Conservation (phyloP, 352 stramenopile species). For the Thraustochytrium sp. region DNA sequence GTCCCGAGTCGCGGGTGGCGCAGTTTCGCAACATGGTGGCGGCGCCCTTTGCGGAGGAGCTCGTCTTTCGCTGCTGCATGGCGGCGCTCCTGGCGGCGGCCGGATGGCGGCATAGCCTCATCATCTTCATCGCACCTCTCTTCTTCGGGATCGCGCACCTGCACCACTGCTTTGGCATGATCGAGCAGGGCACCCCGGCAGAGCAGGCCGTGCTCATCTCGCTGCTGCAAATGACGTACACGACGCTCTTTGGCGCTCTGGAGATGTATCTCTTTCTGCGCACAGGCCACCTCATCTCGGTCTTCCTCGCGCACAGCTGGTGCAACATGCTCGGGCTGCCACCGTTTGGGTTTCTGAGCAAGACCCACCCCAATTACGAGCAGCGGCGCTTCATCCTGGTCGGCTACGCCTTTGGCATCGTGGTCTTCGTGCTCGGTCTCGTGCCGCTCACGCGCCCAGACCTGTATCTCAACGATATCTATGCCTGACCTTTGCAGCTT, state of each 20-base stretch:
- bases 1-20: not conserved
- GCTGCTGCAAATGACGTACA: constrained; percentile 25
- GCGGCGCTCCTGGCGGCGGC: not conserved
- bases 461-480: constrained; percentile 8
- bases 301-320: constrained; percentile 30
- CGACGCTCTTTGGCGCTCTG: constrained; percentile 17
- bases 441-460: not conserved
- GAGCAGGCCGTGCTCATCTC: not conserved
- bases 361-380: not conserved
- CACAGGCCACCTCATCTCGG: not conserved
- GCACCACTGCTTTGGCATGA: constrained; percentile 24
- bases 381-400: not conserved
- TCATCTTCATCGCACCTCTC: not conserved
- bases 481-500: not conserved
- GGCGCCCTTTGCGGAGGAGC: constrained; percentile 31
- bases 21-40: not conserved
- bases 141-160: constrained; percentile 33
- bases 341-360: constrained; percentile 14
- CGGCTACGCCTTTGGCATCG: not conserved
- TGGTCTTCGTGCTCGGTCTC: not conserved
- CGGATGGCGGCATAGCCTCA: not conserved
- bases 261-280: constrained; percentile 26
- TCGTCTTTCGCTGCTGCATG: constrained; percentile 29
- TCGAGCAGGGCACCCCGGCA: not conserved
- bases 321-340: constrained; percentile 22